A percentile compares a stretch with the other conserved stretches of the same genome.
phyloP scores from a whole-genome alignment of 768 basidiomycete genomes.

The Amanita rubescens region DNA sequence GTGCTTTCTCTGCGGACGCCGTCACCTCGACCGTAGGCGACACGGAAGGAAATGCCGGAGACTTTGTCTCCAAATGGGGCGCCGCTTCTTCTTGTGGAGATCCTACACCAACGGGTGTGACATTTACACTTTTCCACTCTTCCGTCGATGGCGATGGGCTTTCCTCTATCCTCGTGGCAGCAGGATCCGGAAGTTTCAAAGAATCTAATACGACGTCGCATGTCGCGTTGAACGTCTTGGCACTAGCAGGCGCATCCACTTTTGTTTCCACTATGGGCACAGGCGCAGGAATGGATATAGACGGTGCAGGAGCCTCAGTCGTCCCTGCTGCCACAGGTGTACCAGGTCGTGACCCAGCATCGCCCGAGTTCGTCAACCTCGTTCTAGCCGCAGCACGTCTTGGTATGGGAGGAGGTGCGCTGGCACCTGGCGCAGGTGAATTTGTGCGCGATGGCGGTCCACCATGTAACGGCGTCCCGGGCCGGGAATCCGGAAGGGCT shows the following conservation, averaged over 20 bases:
- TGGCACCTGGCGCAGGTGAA: conserved; percentile 2
- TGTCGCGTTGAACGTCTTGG: neutral
- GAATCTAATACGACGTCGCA: neutral
- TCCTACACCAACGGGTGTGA: neutral
- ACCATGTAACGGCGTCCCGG: neutral
- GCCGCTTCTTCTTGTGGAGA: neutral
- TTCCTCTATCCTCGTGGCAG: neutral
- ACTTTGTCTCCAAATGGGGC: neutral
- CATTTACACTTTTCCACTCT: neutral
- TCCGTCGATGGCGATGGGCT: neutral
- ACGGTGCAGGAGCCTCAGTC: neutral
- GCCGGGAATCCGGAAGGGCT: conserved; percentile 6
- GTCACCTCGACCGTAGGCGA: neutral
- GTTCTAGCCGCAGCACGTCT: conserved; percentile 6
- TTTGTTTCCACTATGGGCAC: neutral
- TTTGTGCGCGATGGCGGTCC: conserved; percentile 6
- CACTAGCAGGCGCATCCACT: neutral
- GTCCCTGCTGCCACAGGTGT: neutral
- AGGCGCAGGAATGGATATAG: neutral
- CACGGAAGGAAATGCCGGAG: neutral
- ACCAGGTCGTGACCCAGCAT: conserved; percentile 2
- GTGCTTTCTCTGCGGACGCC: neutral
- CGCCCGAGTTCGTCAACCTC: neutral
- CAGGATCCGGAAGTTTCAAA: neutral
- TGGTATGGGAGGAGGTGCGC: conserved; percentile 4